Base-by-base conservation (phyloP, 768 basidiomycete species). In the Lanmaoa rubissima region DNA sequence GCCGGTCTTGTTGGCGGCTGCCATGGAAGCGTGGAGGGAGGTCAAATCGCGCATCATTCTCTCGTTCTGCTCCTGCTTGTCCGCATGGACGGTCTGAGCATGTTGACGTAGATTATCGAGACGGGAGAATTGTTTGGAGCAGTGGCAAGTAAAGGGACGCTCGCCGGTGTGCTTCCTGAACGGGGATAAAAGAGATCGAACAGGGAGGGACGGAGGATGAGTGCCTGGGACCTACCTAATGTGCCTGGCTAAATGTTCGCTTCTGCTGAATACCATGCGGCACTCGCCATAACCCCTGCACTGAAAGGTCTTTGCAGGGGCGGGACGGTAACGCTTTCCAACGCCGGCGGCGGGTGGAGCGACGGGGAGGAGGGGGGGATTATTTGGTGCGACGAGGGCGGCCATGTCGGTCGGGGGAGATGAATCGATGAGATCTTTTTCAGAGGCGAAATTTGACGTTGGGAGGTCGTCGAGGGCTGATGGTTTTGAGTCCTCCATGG, bases 61-160 rank as follows among this genome's bases (percentile, higher is more conserved):
- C 70, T 92, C 90, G 76, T 95, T 95, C 74, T 86, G 82, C 0
- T 90, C 89, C 70, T 85, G 85, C 77, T 92, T 91, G 70, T 97
- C 94, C n/a, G 93, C 86, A 66, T 98, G 96, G 1, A 97, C 94
- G 6, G 95, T 96, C 79, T 95, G 91, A 0, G 94, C 92, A 72
- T 98, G 96, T 70, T 98, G 96, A 45, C 96, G 87, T 3, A 98
- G 82, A 68, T 98, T 98, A 75, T 98, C 96, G 69, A 98, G 86
- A 13, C 96, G 86, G 6, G 93, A 94, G 70, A 98, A 98, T 62
- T 95, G 88, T 73, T 96, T 95, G 13, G 86, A 83, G 77, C 96
- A 98, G 70, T 98, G 95, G 68, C 96, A 98, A 40, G 86, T 84
- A 74, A 98, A 98, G 17, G 96, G 96, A 19, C 94, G 86, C 70